phyloP scores from a whole-genome alignment of 2,329 filamentous ascomycete genomes.

The Cladorrhinum sp. region DNA sequence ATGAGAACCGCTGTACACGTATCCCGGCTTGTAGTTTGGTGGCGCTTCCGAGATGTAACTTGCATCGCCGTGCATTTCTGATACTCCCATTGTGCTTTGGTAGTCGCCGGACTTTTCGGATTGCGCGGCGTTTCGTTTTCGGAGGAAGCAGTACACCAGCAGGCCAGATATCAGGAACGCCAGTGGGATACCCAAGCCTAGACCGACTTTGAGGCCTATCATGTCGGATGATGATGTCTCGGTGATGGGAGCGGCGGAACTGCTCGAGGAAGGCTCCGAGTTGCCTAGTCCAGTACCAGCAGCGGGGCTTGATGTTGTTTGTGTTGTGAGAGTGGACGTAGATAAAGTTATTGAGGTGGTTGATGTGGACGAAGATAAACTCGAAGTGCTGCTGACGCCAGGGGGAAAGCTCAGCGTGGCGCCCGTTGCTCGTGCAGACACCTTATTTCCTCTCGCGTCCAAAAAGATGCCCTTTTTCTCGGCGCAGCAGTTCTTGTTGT shows the following conservation, averaged over 20 bases:
- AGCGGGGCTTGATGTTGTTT: not conserved
- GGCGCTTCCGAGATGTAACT: not conserved
- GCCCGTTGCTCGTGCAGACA: not conserved
- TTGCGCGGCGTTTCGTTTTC: not conserved
- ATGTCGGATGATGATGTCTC: not conserved
- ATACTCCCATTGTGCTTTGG: not conserved
- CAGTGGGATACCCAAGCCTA: slow-evolving; percentile 17
- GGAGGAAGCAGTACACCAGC: slow-evolving; percentile 6
- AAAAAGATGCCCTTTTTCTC: slow-evolving; percentile 14
- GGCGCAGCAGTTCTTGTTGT: slow-evolving; percentile 15
- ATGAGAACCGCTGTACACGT: not conserved
- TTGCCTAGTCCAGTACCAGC: not conserved
- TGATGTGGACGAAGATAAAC: not conserved
- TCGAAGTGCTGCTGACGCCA: not conserved
- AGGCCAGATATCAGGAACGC: not conserved
- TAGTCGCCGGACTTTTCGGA: not conserved
- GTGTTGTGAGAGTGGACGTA: not conserved
- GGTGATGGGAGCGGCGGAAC: not conserved
- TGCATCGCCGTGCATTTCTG: not conserved
- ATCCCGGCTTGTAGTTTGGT: not conserved
- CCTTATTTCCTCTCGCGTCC: slow-evolving; percentile 8
- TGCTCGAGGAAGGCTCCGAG: not conserved
- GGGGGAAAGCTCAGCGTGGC: slow-evolving; percentile 19
- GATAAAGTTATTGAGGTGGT: not conserved
- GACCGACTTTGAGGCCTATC: slow-evolving; percentile 16